phyloP scores from a whole-genome alignment of 441 rosid species.

The Populus hybrid region DNA sequence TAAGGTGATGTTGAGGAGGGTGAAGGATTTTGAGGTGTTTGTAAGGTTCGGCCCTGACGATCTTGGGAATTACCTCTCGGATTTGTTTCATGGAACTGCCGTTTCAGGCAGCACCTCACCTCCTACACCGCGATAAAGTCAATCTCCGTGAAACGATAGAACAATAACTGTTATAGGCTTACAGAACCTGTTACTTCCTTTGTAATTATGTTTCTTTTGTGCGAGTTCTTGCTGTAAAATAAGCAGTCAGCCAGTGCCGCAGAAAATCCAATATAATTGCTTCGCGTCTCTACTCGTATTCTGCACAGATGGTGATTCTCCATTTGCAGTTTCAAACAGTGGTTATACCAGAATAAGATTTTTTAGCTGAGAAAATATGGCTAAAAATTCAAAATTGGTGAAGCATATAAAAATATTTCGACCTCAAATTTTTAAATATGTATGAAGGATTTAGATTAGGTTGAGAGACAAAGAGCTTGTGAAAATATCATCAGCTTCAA shows the following conservation, averaged over 20 bases:
- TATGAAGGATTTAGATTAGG: neutral
- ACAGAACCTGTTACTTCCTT: neutral
- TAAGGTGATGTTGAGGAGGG: constrained; percentile 24
- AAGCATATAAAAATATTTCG: neutral
- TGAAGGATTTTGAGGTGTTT: constrained; percentile 25
- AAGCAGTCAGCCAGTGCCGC: neutral
- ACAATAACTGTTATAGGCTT: neutral
- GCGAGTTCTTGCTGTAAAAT: neutral
- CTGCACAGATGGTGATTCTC: neutral
- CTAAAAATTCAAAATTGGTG: neutral
- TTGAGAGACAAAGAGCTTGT: neutral
- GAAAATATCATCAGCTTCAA: neutral
- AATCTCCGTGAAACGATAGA: neutral
- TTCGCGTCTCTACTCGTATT: neutral
- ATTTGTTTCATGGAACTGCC: constrained; percentile 49
- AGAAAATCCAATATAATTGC: neutral
- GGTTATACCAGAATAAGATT: neutral
- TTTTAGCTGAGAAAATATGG: neutral
- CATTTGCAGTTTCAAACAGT: neutral
- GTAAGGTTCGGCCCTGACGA: constrained; percentile 48
- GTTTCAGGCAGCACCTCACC: constrained; percentile 28
- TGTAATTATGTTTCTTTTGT: neutral
- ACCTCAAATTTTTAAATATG: neutral
- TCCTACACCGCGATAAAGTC: constrained; percentile 24
- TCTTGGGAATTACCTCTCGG: constrained; percentile 50